A percentile compares a stretch with the other conserved stretches of the same genome.
These are phyloP conservation scores for Hippophae tibetana DNA, from an alignment of 306 rosid species.

Conservation along the genomic window DNA sequence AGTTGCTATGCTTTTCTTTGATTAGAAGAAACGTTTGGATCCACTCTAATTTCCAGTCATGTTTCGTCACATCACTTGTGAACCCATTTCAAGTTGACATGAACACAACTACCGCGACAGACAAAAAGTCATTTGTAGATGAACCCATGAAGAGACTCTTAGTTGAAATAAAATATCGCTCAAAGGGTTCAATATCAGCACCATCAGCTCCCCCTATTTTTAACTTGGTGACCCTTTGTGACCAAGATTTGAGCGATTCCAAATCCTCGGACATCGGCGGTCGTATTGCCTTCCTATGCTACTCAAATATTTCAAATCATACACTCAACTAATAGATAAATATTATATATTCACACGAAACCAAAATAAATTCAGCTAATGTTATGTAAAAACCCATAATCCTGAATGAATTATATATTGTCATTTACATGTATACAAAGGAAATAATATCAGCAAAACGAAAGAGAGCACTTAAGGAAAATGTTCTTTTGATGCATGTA, in stretches of 20 bases:
- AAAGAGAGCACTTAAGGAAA: constrained; percentile 49
- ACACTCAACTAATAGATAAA: not conserved
- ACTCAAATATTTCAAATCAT: constrained; percentile 20
- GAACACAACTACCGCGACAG: constrained; percentile 1
- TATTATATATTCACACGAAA: not conserved
- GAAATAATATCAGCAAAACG: constrained; percentile 55
- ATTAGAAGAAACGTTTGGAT: too few relatives aligned
- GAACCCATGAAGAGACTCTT: constrained; percentile 48
- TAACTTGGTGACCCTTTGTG: constrained; percentile 19
- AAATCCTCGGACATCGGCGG: constrained; percentile 60
- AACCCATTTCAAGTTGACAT: too few relatives aligned
- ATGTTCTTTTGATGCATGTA: constrained; percentile 47
- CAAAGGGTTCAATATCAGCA: constrained; percentile 31
- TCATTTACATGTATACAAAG: constrained; percentile 57
- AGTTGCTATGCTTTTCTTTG: too few relatives aligned
- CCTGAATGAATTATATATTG: too few relatives aligned
- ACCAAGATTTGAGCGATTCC: constrained; percentile 39
- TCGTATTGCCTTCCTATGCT: constrained; percentile 49
- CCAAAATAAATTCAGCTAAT: not conserved
- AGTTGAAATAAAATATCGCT: constrained; percentile 57
- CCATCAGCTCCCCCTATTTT: constrained; percentile 24
- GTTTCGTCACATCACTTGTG: too few relatives aligned
- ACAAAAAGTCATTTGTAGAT: constrained; percentile 26
- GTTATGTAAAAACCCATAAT: not conserved
- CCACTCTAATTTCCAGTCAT: too few relatives aligned